Conservation (phyloP, 305 asterid species). For the Rubia peregrina region DNA sequence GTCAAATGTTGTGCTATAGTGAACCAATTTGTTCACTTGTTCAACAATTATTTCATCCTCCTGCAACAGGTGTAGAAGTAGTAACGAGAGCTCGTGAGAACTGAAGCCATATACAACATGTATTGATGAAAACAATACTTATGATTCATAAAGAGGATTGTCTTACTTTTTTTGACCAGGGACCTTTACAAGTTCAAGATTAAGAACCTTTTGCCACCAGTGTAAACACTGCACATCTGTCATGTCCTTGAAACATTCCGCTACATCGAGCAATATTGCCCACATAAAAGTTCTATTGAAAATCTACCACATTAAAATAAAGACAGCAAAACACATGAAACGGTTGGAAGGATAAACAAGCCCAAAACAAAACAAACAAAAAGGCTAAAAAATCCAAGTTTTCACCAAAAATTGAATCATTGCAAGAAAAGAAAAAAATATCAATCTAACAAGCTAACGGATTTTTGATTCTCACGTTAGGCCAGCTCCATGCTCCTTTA, state of each 20-base stretch:
- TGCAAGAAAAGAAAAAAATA: too few relatives aligned
- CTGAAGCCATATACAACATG: constrained; percentile 1
- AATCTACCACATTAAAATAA: too few relatives aligned
- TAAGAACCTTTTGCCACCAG: constrained; percentile 99
- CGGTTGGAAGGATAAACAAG: too few relatives aligned
- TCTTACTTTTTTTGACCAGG: constrained; percentile 98
- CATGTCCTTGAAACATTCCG: constrained; percentile 96
- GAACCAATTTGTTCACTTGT: constrained; percentile 86
- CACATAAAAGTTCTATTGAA: background rate
- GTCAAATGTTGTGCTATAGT: constrained; percentile 92
- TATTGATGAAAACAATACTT: background rate
- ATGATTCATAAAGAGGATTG: constrained; percentile 16
- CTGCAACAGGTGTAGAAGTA: constrained; percentile 32
- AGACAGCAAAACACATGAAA: too few relatives aligned
- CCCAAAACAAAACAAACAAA: too few relatives aligned
- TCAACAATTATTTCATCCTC: constrained; percentile 87
- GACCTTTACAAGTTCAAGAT: constrained; percentile 99
- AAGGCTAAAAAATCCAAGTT: too few relatives aligned
- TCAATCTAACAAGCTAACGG: too few relatives aligned
- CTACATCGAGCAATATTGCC: constrained; percentile 31
- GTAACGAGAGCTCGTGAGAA: constrained; percentile 14
- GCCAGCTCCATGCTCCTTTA: too few relatives aligned
- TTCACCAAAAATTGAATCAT: too few relatives aligned
- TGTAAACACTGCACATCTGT: constrained; percentile 98
- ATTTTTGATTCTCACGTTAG: too few relatives aligned